Evolutionary conservation across 495 filamentous ascomycete genomes (phyloP), one percentile per base, ranked within the genome.

Genomic region (Aspergillus campestris): DNA sequence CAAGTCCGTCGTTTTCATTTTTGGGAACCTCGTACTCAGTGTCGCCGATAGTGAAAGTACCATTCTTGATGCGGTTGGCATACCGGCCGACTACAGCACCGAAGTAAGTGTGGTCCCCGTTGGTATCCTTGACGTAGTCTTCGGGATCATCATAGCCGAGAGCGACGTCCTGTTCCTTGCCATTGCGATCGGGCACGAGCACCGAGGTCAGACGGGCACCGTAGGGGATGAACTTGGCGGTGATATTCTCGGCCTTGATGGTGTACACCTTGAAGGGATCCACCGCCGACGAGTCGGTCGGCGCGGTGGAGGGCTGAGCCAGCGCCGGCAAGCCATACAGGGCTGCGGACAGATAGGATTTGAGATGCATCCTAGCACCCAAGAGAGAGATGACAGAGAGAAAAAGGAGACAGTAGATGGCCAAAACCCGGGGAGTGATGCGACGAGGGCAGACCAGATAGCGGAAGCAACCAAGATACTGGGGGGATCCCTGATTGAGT

Each of bases 1-100:
- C 73, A 7, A 66, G 51, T 14, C 82, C 82, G 7, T 70, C 53
- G 42, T 92, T 79, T 57, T 94, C 87, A 62, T 91, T 92, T 31
- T 81, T 64, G 3, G 72, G 59, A 35, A 87, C 67, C 47, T 89
- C 73, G 55, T 83, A 91, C 0, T 61, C 70, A 10, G 51, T 52
- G 15, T 78, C 83, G 40, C 87, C 82, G 47, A 91, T 75, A 47
- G 71, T 73, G 56, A 92, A 94, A 7, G 79, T 85, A 50, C 79
- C 81, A 62, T 92, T 92, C 72, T 84, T 87, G 66, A 92, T 94
- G 30, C 85, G 81, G 64, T 94, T 91, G 34, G 86, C 86, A 56
- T 90, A 91, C 12, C 86, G 82, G 31, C 87, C 87, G 5, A 81
- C 83, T n/a, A 87, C 76, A 6, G 81, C 72, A 34, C 86, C 86